Conservation (phyloP, 1,284 basidiomycete species). For the Fomitopsis schrenkii region DNA sequence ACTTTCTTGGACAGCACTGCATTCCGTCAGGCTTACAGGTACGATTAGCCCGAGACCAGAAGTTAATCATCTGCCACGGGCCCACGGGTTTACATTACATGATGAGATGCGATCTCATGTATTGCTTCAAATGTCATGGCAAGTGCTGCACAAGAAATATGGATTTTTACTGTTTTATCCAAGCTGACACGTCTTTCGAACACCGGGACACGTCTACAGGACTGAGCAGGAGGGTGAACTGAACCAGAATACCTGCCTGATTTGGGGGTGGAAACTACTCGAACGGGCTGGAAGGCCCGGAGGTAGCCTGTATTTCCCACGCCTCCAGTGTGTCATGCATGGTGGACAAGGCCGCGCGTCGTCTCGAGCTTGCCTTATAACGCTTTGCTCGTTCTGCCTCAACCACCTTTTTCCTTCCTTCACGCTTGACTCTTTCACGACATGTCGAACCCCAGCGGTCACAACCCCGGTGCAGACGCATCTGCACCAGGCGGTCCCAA, state of each 20-base stretch:
- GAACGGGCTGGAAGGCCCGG: slow-evolving; percentile 6
- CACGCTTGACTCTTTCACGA: slow-evolving; percentile 10
- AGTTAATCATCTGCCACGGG: no score
- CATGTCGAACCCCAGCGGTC: slow-evolving; percentile 66
- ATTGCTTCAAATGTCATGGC: no score
- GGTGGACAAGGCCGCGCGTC: slow-evolving; percentile 40
- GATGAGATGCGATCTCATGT: no score
- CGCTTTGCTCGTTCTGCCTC: slow-evolving; percentile 13
- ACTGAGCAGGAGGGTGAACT: neutral
- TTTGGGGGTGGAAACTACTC: slow-evolving; percentile 2
- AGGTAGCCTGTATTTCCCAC: slow-evolving; percentile 3
- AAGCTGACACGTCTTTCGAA: no score
- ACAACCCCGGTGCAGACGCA: slow-evolving; percentile 28
- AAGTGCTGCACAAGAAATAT: no score
- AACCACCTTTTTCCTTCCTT: slow-evolving; percentile 14
- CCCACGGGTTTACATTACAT: no score
- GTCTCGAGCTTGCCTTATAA: slow-evolving; percentile 28
- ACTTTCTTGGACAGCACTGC: no score
- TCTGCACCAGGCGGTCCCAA: slow-evolving; percentile 74
- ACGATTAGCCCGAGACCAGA: no score
- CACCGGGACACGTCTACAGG: no score
- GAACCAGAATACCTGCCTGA: neutral
- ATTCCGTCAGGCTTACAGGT: no score
- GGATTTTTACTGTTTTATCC: no score
- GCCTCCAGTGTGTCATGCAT: slow-evolving; percentile 1